Evolutionary conservation across 1,284 basidiomycete species (phyloP), one percentile per base, ranked within the genome.

Genomic region (Melampsora americana): DNA sequence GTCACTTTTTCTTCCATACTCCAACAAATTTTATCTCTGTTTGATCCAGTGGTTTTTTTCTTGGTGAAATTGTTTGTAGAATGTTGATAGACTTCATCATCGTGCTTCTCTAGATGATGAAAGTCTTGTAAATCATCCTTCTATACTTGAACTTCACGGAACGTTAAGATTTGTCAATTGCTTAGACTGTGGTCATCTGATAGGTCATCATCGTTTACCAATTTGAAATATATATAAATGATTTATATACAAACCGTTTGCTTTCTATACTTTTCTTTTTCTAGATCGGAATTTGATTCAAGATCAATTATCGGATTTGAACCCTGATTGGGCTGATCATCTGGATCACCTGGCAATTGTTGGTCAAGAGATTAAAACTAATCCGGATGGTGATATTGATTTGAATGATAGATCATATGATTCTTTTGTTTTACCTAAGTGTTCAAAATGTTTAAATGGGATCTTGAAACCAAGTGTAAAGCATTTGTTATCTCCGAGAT

Each of bases 371-470:
- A 79, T 80, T 9, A 80, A 81, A 64, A 81, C 79, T 9, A 83
- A 83, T 72, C 82, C 82, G 1, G 82, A 83, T 75, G 82, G 82
- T 44, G 82, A 83, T 66, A 79, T 80, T n/a, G 48, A 74, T 69
- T 28, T 74, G 35, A 46, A 44, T 18, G 26, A 44, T 46, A 46
- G 56, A 20, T 48, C 65, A 20, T 79, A 80, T 65, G 81, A 82
- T 69, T 83, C 81, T 1, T 83, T 83, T 68, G 32, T 78, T 64
- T 81, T 81, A 56, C 80, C 81, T 1, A 26, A 79, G 1, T 83
- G 82, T 69, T 81, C 82, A 5, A 79, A 78, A 66, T 83, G 82
- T 76, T 23, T 14, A 20, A 80, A 80, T 28, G 82, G 82, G 23
- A 77, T 82, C 1, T 77, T 83, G 30, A 83, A 83, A 77, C 82